Evolutionary conservation across 2,329 filamentous ascomycete species (phyloP).

Genomic region (Fonsecaea erecta): DNA sequence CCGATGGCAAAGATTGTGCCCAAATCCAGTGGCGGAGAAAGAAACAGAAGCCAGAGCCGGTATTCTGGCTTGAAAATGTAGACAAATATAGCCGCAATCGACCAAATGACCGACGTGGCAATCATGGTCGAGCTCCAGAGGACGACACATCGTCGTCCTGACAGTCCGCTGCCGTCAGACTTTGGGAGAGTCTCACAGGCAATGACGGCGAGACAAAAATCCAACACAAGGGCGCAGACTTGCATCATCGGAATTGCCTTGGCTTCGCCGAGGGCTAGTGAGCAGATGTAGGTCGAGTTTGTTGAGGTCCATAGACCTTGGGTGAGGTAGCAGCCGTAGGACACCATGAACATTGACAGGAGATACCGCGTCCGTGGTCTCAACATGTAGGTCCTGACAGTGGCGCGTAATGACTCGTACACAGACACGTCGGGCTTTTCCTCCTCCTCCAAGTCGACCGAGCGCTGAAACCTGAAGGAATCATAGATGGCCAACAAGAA

Average conservation of each 20-base stretch:
- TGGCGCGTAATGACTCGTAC: conserved; percentile 37
- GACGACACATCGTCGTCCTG: conserved; percentile 26
- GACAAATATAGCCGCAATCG: conserved; percentile 43
- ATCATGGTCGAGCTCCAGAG: conserved; percentile 34
- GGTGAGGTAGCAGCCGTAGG: conserved; percentile 46
- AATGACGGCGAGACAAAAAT: conserved; percentile 48
- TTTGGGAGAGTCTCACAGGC: conserved; percentile 29
- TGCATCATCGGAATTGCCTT: conserved; percentile 46
- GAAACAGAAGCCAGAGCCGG: conserved; percentile 47
- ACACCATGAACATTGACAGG: conserved; percentile 45
- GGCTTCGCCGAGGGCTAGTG: conserved; percentile 44
- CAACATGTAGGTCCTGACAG: conserved; percentile 36
- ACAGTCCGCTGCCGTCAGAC: conserved; percentile 20
- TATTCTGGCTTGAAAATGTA: conserved; percentile 45
- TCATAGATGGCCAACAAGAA: conserved; percentile 50
- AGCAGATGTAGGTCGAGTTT: conserved; percentile 57
- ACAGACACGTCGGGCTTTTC: conserved; percentile 26
- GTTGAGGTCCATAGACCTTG: conserved; percentile 44
- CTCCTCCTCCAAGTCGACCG: conserved; percentile 36
- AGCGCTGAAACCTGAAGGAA: conserved; percentile 43
- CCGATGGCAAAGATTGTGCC: conserved; percentile 44
- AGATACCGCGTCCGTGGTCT: conserved; percentile 47
- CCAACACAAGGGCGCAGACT: conserved; percentile 46
- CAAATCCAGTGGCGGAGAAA: conserved; percentile 41
- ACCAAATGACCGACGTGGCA: conserved; percentile 44